Base-by-base conservation (phyloP, 1,284 basidiomycete genomes). In the Sporisorium sorghi region DNA sequence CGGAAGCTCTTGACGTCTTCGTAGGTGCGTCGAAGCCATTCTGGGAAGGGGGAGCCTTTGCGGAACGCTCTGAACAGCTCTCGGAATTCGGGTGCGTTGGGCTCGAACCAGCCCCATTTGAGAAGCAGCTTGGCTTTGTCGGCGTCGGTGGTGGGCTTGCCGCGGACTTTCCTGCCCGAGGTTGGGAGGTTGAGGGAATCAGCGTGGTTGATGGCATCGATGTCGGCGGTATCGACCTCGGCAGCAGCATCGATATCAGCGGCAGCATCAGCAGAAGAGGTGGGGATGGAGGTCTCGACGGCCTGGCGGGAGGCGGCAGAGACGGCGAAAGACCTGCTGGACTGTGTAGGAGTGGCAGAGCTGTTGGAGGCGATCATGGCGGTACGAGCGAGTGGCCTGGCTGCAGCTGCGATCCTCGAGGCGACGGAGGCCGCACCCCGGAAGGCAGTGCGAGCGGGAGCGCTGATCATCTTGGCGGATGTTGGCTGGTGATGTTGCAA, bases 51-150 rank as follows among this genome's bases (percentile, higher is more conserved):
- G 19, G 19, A 12, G 6, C 19, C 26, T 3, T 7, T 17, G 2
- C 28, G 11, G 24, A 60, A 24, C 3, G 42, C 15, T 10, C 21
- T 10, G 19, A 39, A 26, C 3, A 65, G 42, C 24, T 35, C 23
- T 3, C 35, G 10, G 30, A 19, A 7, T 19, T 58, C 21, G 35
- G 32, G 33, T 17, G 54, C n/a, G 21, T 19, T 37, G 1, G 32
- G 24, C 15, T 66, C 62, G 46, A 70, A 63, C 67, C 67, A 75
- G 28, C 48, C 58, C 67, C 67, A 75, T 50, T 71, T 75, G 60
- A 60, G 37, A 3, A 75, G 54, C 15, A 48, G 50, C 24, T 56
- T 61, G 58, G 55, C 55, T 37, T 69, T 69, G 55, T 69, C 56
- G 19, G 51, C 28, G 9, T 54, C 47, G 39, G 63, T 61, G 54